phyloP scores from a whole-genome alignment of 2,329 filamentous ascomycete species.

The Apiospora malaysiana region DNA sequence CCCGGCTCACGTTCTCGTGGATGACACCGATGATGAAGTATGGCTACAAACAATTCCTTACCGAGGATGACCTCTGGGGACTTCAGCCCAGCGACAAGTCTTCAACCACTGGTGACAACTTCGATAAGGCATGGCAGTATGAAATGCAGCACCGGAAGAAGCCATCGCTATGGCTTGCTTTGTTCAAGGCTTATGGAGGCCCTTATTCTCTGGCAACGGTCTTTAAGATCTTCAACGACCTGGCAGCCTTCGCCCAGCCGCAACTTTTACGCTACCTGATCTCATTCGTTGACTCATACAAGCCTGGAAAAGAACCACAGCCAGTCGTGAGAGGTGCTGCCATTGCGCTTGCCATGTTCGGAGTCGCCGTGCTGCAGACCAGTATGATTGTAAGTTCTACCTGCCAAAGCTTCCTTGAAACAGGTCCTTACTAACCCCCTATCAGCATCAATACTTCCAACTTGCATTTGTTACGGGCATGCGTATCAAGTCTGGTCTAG shows the following conservation, averaged over 20 bases:
- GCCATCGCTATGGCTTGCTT: constrained; percentile 85
- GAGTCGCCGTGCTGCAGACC: constrained; percentile 84
- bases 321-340: constrained; percentile 83
- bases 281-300: constrained; percentile 81
- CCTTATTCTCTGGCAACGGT: constrained; percentile 82
- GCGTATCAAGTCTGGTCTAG: constrained; percentile 91
- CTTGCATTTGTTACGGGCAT: constrained; percentile 93
- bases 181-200: constrained; percentile 83
- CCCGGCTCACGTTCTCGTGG: constrained; percentile 92
- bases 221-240: constrained; percentile 89
- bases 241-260: constrained; percentile 86
- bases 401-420: neutral
- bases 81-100: constrained; percentile 82
- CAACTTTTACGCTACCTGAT: constrained; percentile 88
- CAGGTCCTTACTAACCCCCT: neutral
- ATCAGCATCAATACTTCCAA: constrained; percentile 91
- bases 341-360: constrained; percentile 92
- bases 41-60: constrained; percentile 90
- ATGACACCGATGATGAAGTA: constrained; percentile 98
- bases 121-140: constrained; percentile 77
- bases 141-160: constrained; percentile 72
- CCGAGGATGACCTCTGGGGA: constrained; percentile 95
- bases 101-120: constrained; percentile 69
- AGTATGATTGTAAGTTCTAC: constrained; percentile 65
- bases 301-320: constrained; percentile 63